A percentile compares a stretch with the other conserved stretches of the same genome.
Evolutionary conservation across 176 grass and related monocot species (phyloP).

Genomic region (Carex littledalei): DNA sequence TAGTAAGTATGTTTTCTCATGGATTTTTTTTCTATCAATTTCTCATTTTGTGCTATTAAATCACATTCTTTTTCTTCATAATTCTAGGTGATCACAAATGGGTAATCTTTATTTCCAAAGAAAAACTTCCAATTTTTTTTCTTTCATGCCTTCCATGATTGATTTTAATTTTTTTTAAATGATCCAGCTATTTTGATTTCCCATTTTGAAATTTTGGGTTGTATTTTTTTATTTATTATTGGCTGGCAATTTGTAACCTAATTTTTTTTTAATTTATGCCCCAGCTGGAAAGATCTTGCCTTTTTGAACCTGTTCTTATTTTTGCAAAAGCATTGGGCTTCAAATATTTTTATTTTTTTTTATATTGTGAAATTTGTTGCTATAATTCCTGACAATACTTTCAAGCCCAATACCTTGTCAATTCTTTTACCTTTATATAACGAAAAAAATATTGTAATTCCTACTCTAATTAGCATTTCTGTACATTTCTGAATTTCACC

Average conservation of each 20-base stretch:
- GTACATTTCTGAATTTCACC: not conserved
- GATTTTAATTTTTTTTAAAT: constrained; percentile 21
- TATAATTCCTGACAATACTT: not conserved
- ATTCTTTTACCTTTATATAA: not conserved
- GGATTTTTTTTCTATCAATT: not conserved
- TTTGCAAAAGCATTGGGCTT: not conserved
- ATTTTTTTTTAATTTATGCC: constrained; percentile 1
- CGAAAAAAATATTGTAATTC: not conserved
- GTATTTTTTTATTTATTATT: not conserved
- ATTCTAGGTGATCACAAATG: constrained; percentile 4
- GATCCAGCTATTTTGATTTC: constrained; percentile 19
- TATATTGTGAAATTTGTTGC: not conserved
- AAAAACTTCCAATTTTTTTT: constrained; percentile 20
- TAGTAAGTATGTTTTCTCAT: constrained; percentile 71
- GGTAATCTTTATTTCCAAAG: constrained; percentile 24
- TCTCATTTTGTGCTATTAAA: not conserved
- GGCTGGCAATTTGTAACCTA: not conserved
- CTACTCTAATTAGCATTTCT: not conserved
- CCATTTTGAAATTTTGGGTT: constrained; percentile 19
- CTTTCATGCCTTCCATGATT: constrained; percentile 16
- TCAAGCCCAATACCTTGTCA: not conserved
- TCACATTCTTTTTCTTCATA: not conserved
- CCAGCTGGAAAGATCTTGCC: constrained; percentile 19
- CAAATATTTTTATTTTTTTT: not conserved
- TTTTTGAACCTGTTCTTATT: constrained; percentile 1